Evolutionary conservation across 169 alveolate species (phyloP).

Genomic region (Cryptosporidium ubiquitum): DNA sequence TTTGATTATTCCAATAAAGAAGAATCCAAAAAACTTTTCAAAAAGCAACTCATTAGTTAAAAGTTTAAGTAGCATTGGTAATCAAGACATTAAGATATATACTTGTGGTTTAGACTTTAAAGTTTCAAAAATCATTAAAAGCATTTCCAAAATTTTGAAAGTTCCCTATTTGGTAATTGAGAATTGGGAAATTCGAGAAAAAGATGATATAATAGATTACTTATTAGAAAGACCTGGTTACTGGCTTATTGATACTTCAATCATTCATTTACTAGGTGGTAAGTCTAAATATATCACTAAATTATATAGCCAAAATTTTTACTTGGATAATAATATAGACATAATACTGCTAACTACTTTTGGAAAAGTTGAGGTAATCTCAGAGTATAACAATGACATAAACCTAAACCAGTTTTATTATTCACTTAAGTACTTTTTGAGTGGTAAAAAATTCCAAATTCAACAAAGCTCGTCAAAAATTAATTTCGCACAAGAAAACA

Average conservation of each 20-base stretch:
- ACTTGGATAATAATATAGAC: constrained; percentile 30
- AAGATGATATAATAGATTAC: background rate
- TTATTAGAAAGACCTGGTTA: constrained; percentile 14
- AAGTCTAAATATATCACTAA: background rate
- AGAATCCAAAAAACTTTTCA: background rate
- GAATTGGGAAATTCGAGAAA: background rate
- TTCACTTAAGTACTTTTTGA: background rate
- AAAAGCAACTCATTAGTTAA: background rate
- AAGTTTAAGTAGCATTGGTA: background rate
- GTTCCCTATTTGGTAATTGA: background rate
- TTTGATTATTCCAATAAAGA: constrained; percentile 41
- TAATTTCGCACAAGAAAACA: background rate
- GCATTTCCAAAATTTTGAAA: constrained; percentile 6
- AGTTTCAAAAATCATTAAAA: background rate
- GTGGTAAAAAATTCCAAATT: background rate
- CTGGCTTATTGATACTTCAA: constrained; percentile 34
- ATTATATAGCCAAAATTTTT: background rate
- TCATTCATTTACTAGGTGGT: background rate
- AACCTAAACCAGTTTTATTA: constrained; percentile 27
- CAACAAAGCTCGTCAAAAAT: background rate
- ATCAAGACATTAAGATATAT: background rate
- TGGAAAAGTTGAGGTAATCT: background rate
- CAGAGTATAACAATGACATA: constrained; percentile 6
- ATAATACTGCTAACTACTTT: background rate
- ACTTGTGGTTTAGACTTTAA: constrained; percentile 36